Conservation (phyloP, 495 filamentous ascomycete species). For the Penicillium silybi region DNA sequence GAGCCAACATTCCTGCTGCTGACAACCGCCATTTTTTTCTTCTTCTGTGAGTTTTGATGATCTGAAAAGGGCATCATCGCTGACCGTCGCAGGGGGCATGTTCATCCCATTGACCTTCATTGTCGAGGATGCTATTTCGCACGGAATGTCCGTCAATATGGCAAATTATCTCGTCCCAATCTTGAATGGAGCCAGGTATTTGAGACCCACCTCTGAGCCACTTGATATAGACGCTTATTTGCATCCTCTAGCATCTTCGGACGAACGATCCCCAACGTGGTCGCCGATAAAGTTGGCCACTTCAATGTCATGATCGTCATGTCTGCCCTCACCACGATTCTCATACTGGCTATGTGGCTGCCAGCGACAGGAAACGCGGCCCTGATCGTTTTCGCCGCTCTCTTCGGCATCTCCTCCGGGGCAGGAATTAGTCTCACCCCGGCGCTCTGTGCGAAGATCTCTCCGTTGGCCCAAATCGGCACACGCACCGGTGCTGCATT, state of each 20-base stretch:
- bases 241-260: conserved; percentile 59
- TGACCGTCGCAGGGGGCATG: too few species aligned
- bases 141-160: conserved; percentile 26
- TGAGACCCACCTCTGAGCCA: too few species aligned
- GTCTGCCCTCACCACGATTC: conserved; percentile 47
- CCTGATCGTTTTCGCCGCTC: conserved; percentile 54
- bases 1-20: conserved; percentile 31
- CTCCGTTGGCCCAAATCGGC: neutral
- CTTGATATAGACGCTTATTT: too few species aligned
- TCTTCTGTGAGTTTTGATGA: too few species aligned
- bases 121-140: conserved; percentile 14
- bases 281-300: conserved; percentile 63
- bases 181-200: conserved; percentile 5
- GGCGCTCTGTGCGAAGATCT: conserved; percentile 32
- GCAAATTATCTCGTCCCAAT: conserved; percentile 27
- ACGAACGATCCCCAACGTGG: conserved; percentile 57
- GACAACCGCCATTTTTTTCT: too few species aligned
- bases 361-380: conserved; percentile 49
- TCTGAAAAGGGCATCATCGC: too few species aligned
- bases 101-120: conserved; percentile 38
- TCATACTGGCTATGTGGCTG: conserved; percentile 62
- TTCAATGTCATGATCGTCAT: conserved; percentile 64
- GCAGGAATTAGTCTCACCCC: conserved; percentile 54
- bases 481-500: neutral
- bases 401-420: conserved; percentile 67